These are phyloP conservation scores for Sphagnum tenellum DNA, from an alignment of 225 moss, liverwort and hornwort species.

Conservation along the genomic window DNA sequence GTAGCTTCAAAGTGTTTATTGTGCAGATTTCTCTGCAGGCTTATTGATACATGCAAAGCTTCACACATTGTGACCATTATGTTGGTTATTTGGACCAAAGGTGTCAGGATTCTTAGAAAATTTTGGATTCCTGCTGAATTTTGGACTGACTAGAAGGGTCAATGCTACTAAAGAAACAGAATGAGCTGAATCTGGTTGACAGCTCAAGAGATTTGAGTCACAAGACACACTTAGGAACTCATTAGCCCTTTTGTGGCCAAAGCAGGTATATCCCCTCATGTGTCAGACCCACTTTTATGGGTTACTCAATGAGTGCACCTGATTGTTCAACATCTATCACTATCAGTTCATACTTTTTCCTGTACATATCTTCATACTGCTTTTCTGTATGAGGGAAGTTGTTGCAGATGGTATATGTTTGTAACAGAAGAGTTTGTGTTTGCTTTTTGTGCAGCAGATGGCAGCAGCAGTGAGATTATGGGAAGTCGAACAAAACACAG, in stretches of 20 bases:
- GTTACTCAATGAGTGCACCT: background rate
- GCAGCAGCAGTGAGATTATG: slow-evolving; percentile 53
- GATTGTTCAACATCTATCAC: background rate
- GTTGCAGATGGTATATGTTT: too few species aligned
- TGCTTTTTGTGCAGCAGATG: slow-evolving; percentile 35
- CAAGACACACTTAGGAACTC: slow-evolving; percentile 66
- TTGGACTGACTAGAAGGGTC: slow-evolving; percentile 70
- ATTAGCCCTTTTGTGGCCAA: slow-evolving; percentile 73
- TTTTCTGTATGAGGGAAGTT: too few species aligned
- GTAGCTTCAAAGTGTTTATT: too few species aligned
- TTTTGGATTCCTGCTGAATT: slow-evolving; percentile 34
- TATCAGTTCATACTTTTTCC: too few species aligned
- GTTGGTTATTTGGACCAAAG: background rate
- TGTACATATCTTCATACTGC: too few species aligned
- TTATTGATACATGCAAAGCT: too few species aligned
- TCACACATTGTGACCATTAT: background rate
- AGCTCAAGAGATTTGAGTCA: slow-evolving; percentile 67
- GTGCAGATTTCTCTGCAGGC: too few species aligned
- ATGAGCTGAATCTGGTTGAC: slow-evolving; percentile 60
- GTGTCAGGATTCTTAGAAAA: background rate
- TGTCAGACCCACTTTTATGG: background rate
- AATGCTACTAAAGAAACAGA: slow-evolving; percentile 73
- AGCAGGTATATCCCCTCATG: slow-evolving; percentile 56
- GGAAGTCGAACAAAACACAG: slow-evolving; percentile 58
- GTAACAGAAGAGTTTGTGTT: too few species aligned